These are phyloP conservation scores for Oryza coarctata DNA, from an alignment of 176 grass and related monocot genomes.

Conservation along the genomic window DNA sequence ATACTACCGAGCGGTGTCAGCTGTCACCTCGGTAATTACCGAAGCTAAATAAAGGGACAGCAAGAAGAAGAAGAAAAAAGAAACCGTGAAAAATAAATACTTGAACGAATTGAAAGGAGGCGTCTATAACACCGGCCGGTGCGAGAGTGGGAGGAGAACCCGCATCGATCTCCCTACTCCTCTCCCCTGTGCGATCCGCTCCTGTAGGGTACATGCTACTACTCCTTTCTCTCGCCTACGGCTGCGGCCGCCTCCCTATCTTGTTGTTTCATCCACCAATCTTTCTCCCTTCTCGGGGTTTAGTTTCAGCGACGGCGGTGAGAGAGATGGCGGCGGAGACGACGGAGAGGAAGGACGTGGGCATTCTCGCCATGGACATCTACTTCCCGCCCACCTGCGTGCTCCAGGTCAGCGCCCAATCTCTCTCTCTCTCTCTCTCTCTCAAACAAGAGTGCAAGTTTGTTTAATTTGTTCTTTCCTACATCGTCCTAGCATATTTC, in stretches of 20 bases:
- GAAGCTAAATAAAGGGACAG: neutral
- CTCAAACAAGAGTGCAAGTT: too few species aligned
- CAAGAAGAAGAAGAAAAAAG: neutral
- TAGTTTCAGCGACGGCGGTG: neutral
- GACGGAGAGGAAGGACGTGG: conserved; percentile 50
- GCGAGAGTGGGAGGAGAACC: neutral
- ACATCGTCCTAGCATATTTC: neutral
- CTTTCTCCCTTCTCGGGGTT: neutral
- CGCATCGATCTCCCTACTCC: neutral
- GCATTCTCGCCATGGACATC: conserved; percentile 91
- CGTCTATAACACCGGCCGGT: neutral
- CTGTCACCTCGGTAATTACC: neutral
- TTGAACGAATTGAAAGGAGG: neutral
- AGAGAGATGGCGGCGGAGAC: conserved; percentile 40
- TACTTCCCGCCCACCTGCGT: conserved; percentile 92
- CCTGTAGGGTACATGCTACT: neutral
- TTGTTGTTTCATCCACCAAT: neutral
- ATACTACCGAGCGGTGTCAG: conserved; percentile 28
- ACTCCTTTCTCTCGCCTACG: neutral
- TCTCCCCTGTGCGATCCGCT: conserved; percentile 26
- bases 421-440: neutral
- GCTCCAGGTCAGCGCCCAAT: conserved; percentile 46
- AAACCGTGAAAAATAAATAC: neutral
- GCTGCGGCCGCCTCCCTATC: neutral
- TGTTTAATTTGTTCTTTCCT: neutral